Evolutionary conservation across 2,329 filamentous ascomycete species (phyloP), one percentile per base, ranked within the genome.

Genomic region (Penicillium sp.): DNA sequence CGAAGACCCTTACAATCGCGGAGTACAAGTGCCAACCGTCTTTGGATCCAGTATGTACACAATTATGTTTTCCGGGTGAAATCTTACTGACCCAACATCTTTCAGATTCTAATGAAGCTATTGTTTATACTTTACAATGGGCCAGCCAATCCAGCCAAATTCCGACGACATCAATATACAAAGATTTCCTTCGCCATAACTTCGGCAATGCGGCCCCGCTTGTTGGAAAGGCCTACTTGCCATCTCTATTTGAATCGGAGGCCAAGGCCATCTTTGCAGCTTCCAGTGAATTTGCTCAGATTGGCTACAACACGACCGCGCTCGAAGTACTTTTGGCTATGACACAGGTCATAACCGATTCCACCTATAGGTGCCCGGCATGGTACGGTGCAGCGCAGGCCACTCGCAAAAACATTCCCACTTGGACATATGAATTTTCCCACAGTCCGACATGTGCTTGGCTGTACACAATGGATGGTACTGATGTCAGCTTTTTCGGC

Each of bases 401-500:
- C 13, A 33, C 51, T 8, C 53, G 29, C 19, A 64, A 67, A 1
- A 57, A 56, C 6, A 56, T 62, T 13, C 57, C 62, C 10, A 47
- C 54, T 12, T 69, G 63, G 63, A 56, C 53, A 3, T 68, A 68
- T 35, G 47, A 64, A 38, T 69, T 65, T 46, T 60, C 50, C 6
- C 66, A 67, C 40, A 62, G 54, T 5, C 15, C 56, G 10, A 66
- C 57, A 9, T 68, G 67, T 38, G 13, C 60, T 8, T 69, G 66
- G 67, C 25, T 67, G 15, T 25, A 43, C 13, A 49, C 53, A 1
- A 54, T 67, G 10, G 8, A 15, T n/a, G 37, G 46, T 17, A 40
- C 33, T 4, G 13, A 45, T 19, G 17, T 59, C 10, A 19, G 47
- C 13, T 2, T 55, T 1, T 43, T 61, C 4, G 56, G 51, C 29